A percentile compares a stretch with the other conserved stretches of the same genome.
phyloP scores from a whole-genome alignment of 495 filamentous ascomycete species.

The Bombardia bombarda region DNA sequence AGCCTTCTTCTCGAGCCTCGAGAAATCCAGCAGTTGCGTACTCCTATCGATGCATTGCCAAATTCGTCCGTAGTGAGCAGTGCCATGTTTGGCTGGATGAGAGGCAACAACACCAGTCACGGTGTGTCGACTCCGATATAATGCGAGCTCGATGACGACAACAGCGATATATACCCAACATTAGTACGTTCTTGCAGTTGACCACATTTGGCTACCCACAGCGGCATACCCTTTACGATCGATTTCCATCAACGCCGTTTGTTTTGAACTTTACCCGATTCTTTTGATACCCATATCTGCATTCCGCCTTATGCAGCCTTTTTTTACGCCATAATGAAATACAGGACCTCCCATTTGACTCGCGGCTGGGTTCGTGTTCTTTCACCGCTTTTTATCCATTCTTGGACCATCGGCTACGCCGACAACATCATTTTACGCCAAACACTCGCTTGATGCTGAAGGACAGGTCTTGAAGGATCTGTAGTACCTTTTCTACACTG shows the following conservation, averaged over 20 bases:
- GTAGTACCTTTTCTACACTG: no score
- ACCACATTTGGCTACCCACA: background rate
- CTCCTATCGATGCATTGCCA: conserved; percentile 38
- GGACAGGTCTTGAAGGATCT: no score
- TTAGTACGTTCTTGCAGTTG: background rate
- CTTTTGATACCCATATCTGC: conserved; percentile 14
- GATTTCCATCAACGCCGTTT: background rate
- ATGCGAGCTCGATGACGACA: background rate
- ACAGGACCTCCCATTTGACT: background rate
- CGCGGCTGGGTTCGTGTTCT: background rate
- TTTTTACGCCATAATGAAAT: conserved; percentile 9
- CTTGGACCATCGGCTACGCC: no score
- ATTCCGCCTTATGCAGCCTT: conserved; percentile 4
- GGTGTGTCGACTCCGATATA: conserved; percentile 12
- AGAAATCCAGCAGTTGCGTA: conserved; percentile 46
- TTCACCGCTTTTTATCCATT: background rate
- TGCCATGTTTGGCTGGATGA: conserved; percentile 28
- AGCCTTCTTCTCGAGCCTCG: conserved; percentile 83
- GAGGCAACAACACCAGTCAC: conserved; percentile 14
- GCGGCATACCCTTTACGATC: background rate
- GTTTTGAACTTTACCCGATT: conserved; percentile 1
- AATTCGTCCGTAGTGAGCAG: conserved; percentile 2
- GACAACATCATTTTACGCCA: no score
- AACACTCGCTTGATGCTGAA: no score
- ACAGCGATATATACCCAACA: conserved; percentile 1